Conservation (phyloP, 2,329 filamentous ascomycete species). For the Fusarium torulosum region DNA sequence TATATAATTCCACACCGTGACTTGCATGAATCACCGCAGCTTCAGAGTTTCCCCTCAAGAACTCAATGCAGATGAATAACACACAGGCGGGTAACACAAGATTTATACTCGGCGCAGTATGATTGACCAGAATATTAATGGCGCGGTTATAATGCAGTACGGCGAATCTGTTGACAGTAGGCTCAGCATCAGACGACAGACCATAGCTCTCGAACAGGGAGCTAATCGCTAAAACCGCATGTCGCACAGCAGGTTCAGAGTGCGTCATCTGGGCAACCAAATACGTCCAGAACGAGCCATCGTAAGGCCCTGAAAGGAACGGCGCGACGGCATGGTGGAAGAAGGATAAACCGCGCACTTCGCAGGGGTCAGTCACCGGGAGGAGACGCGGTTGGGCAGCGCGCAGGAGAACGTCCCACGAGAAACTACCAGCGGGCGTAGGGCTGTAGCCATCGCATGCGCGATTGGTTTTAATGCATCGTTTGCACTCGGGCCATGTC, state of each 20-base stretch:
- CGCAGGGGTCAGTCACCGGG: slow-evolving; percentile 38
- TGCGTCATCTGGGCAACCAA: slow-evolving; percentile 55
- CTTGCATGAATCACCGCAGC: slow-evolving; percentile 54
- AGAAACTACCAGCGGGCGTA: slow-evolving; percentile 47
- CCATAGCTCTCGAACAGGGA: slow-evolving; percentile 55
- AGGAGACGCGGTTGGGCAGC: slow-evolving; percentile 35
- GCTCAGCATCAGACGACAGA: background rate
- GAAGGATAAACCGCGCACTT: slow-evolving; percentile 54
- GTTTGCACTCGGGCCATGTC: slow-evolving; percentile 62
- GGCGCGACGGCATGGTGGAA: slow-evolving; percentile 56
- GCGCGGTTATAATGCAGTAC: slow-evolving; percentile 58
- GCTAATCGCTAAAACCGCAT: slow-evolving; percentile 57
- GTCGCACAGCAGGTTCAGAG: slow-evolving; percentile 54
- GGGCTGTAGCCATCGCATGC: slow-evolving; percentile 67
- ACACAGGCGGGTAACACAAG: slow-evolving; percentile 56
- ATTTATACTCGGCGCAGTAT: slow-evolving; percentile 45
- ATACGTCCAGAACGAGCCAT: slow-evolving; percentile 58
- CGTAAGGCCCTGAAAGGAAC: slow-evolving; percentile 52
- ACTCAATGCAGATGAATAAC: slow-evolving; percentile 60
- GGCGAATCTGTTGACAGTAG: slow-evolving; percentile 44
- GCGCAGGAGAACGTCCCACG: slow-evolving; percentile 55
- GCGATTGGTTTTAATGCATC: slow-evolving; percentile 65
- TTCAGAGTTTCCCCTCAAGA: slow-evolving; percentile 54
- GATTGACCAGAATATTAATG: slow-evolving; percentile 51
- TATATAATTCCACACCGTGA: slow-evolving; percentile 56